Evolutionary conservation across 305 asterid species (phyloP).

Genomic region (Solanum hybrid): DNA sequence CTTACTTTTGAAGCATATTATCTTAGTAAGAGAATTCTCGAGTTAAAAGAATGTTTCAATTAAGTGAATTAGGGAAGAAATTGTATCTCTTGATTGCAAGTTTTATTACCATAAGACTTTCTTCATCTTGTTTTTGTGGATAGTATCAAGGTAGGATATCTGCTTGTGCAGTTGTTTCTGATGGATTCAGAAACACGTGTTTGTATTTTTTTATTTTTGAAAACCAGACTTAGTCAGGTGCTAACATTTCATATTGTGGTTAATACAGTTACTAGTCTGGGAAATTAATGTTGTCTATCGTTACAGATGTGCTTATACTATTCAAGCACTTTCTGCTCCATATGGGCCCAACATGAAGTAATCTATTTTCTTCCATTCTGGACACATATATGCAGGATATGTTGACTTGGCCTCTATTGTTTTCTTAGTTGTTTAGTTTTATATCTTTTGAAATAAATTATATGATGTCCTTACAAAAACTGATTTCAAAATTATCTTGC

Average conservation of each 20-base stretch:
- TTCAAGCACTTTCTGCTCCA: constrained; percentile 46
- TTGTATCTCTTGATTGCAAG: not conserved
- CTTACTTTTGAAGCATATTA: not conserved
- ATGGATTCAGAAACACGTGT: not conserved
- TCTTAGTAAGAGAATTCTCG: not conserved
- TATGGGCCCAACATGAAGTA: constrained; percentile 28
- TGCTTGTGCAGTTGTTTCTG: not conserved
- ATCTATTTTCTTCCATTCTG: not conserved
- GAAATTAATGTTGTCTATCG: constrained; percentile 38
- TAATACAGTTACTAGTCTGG: constrained; percentile 62
- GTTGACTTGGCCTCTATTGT: not conserved
- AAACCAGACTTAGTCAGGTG: constrained; percentile 57
- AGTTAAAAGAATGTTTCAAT: not conserved
- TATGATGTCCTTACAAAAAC: not conserved
- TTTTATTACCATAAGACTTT: not conserved
- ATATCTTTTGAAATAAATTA: not conserved
- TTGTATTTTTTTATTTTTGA: not conserved
- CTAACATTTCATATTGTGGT: constrained; percentile 25
- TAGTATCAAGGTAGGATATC: not conserved
- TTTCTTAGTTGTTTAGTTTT: not conserved
- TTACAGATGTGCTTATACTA: constrained; percentile 35
- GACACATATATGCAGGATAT: not conserved
- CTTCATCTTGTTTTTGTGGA: not conserved
- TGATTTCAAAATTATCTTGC: not conserved
- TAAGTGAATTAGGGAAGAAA: not conserved